Base-by-base conservation (phyloP, 1,139 yeast species). In the Kurtzmaniella quercitrusa region DNA sequence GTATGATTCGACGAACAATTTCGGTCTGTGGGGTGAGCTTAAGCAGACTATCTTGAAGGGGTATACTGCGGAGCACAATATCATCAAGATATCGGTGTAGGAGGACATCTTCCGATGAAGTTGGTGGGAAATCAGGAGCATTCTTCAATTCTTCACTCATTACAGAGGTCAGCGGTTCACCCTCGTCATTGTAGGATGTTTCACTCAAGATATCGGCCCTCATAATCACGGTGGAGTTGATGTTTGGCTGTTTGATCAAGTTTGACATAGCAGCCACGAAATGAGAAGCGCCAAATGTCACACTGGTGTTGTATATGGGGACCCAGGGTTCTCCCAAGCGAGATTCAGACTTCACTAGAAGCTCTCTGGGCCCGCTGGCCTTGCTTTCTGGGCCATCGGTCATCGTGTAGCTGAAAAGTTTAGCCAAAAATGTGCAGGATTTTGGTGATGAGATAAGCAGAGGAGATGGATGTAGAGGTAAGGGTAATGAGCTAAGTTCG, bases 151-250 rank as follows among this genome's bases (percentile, higher is more conserved):
- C 46, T 41, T 67, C 68, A 46, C 74, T 70, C 17, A 57, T 56
- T 27, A 54, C 60, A 45, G 63, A 62, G 19, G 16, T 34, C 14
- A 7, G 10, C n/a, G n/a, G 17, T n/a, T 67, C 68, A 2, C 74
- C 74, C 44, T 58, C 54, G 5, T 71, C 66, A 31, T 66, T 72
- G 55, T 68, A 79, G 2, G 59, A 60, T 45, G 67, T 70, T 52
- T 85, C 91, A 39, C 70, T 68, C 39, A 90, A 63, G 23, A 91
- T 81, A 62, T 91, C 98, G 0, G 97, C 95, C 54, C 98, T 70
- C 68, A 91, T 70, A 34, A 91, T 85, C 25, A 89, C 94, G 0
- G 97, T 86, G 8, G 97, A 91, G 62, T 91, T 91, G 62, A 91
- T 85, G 60, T 91, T 88, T 12, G 98, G 98, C 50, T 89, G 90